Conservation (phyloP, 768 basidiomycete species). For the Collybiopsis luxurians region DNA sequence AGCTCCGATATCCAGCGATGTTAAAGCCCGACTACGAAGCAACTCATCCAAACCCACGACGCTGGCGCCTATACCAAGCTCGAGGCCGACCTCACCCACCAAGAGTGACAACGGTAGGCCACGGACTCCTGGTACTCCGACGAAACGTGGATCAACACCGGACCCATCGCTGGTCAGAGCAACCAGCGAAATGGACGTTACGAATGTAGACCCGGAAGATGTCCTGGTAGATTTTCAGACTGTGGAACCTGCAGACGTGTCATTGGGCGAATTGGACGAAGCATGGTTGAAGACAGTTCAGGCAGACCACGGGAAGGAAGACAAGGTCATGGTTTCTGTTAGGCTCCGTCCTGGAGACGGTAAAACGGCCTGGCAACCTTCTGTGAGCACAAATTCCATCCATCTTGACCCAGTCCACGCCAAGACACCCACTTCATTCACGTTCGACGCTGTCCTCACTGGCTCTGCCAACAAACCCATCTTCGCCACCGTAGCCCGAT, state of each 20-base stretch:
- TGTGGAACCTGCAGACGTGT: slow-evolving; percentile 66
- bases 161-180: slow-evolving; percentile 46
- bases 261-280: slow-evolving; percentile 61
- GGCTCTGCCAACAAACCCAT: slow-evolving; percentile 78
- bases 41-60: slow-evolving; percentile 18
- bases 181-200: slow-evolving; percentile 73
- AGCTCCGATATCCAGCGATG: slow-evolving; percentile 51
- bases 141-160: slow-evolving; percentile 36
- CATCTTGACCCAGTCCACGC: slow-evolving; percentile 59
- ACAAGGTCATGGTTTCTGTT: slow-evolving; percentile 86
- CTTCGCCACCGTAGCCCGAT: slow-evolving; percentile 71
- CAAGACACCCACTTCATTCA: slow-evolving; percentile 45
- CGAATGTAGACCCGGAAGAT: slow-evolving; percentile 70
- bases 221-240: slow-evolving; percentile 73
- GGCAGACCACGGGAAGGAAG: slow-evolving; percentile 63
- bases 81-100: slow-evolving; percentile 44
- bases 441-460: slow-evolving; percentile 74
- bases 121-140: slow-evolving; percentile 53
- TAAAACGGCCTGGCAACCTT: slow-evolving; percentile 55
- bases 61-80: slow-evolving; percentile 48
- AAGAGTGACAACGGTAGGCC: slow-evolving; percentile 34
- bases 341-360: slow-evolving; percentile 36
- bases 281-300: slow-evolving; percentile 40
- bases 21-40: slow-evolving; percentile 19
- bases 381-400: slow-evolving; percentile 44